Conservation (phyloP, 768 basidiomycete genomes). For the Boletus tomentosulus region DNA sequence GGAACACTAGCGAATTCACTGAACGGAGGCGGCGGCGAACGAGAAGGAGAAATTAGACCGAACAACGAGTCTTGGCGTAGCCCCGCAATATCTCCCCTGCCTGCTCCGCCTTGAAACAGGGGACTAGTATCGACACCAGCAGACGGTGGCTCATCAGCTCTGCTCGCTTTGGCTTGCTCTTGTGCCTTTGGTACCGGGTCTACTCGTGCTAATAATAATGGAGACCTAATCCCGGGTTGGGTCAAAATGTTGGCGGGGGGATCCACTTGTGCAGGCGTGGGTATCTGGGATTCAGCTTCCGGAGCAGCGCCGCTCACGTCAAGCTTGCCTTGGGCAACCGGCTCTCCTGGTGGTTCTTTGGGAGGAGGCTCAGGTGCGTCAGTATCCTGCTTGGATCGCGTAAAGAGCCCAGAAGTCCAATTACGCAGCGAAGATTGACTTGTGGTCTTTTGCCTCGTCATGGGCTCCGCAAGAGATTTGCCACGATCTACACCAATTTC, state of each 20-base stretch:
- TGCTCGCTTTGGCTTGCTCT: neutral
- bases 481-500: conserved; percentile 21
- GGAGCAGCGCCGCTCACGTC: conserved; percentile 3
- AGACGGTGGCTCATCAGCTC: neutral
- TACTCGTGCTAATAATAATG: conserved; percentile 2
- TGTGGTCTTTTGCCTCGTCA: conserved; percentile 1
- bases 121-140: conserved; percentile 12
- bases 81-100: neutral
- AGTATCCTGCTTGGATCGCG: conserved; percentile 1
- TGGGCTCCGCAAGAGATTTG: conserved; percentile 4
- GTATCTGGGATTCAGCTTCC: conserved; percentile 6
- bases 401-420: neutral
- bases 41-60: conserved; percentile 5
- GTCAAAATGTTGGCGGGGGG: conserved; percentile 13
- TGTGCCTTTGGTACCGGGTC: neutral
- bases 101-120: neutral
- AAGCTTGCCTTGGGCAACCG: neutral
- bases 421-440: conserved; percentile 4
- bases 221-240: conserved; percentile 4
- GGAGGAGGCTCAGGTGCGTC: conserved; percentile 1
- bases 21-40: conserved; percentile 28
- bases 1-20: conserved; percentile 15
- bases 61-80: conserved; percentile 1
- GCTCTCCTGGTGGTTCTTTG: conserved; percentile 1
- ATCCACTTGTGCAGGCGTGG: conserved; percentile 26